Evolutionary conservation across 495 filamentous ascomycete species (phyloP), one percentile per base, ranked within the genome.

Genomic region (Aspergillus coremiiformis): DNA sequence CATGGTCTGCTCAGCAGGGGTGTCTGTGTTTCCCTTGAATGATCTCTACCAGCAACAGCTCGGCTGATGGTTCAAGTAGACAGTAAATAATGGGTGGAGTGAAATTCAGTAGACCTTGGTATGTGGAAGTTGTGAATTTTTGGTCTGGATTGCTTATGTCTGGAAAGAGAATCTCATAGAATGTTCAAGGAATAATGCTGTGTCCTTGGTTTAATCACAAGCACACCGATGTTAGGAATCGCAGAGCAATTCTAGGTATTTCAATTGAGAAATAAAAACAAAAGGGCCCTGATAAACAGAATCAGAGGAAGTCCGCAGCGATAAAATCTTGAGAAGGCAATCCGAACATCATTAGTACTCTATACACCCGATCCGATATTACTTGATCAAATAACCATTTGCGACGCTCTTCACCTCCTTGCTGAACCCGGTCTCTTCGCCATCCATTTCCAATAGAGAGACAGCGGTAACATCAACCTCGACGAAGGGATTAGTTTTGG

Each of bases 351-450:
- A 71, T 72, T 74, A 73, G 59, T 66, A 66, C 60, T 68, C 65
- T 69, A 71, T 73, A 70, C 70, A 71, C 44, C 56, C 52, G 50
- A 56, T 57, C 35, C 39, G 37, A 44, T 45, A 46, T 72, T 82
- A 93, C 69, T 89, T 84, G 63, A 96, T 89, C 48, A 84, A 53
- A 71, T 87, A 96, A 27, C 78, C 81, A 44, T 95, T 92, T 2
- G 90, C 84, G 48, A 89, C 78, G 29, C 85, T 90, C 69, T 84
- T 92, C 55, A 95, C 73, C 39, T 95, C 91, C 72, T 94, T 96
- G 12, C 85, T 86, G 70, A 92, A 97, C 3, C 83, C 79, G 39
- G 95, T 81, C 51, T 85, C 83, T 64, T 96, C 86, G 19, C 68
- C 70, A 48, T 86, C 81, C 77, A 87, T 81, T 42, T 91, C 90